A percentile compares a stretch with the other conserved stretches of the same genome.
Conservation (phyloP, 2,329 filamentous ascomycete genomes). For the Fusarium temperatum region DNA sequence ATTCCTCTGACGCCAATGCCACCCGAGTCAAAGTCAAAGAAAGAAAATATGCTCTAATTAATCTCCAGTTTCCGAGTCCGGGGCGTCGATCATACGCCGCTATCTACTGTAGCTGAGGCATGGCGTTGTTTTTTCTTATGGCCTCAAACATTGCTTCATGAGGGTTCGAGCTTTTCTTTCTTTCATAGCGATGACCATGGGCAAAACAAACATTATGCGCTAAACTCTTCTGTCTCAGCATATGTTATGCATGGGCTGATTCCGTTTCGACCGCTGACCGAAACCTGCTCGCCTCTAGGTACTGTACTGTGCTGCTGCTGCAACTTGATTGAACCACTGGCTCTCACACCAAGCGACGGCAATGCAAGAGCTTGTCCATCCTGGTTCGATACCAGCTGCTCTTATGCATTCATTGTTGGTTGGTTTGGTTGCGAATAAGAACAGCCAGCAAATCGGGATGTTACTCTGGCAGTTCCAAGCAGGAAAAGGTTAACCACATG, state of each 20-base stretch:
- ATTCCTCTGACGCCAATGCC: slow-evolving; percentile 37
- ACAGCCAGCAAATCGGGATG: slow-evolving; percentile 34
- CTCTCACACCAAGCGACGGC: slow-evolving; percentile 22
- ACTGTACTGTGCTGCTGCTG: neutral
- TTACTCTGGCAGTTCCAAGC: slow-evolving; percentile 23
- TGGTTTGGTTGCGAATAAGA: neutral
- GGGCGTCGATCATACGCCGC: slow-evolving; percentile 43
- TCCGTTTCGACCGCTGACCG: slow-evolving; percentile 25
- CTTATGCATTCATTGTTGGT: slow-evolving; percentile 27
- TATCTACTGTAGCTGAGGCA: slow-evolving; percentile 41
- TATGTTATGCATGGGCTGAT: slow-evolving; percentile 44
- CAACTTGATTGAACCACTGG: slow-evolving; percentile 35
- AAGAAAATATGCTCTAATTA: slow-evolving; percentile 9
- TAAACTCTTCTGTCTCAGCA: slow-evolving; percentile 16
- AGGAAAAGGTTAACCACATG: slow-evolving; percentile 31
- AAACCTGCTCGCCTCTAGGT: slow-evolving; percentile 30
- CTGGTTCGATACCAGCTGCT: slow-evolving; percentile 31
- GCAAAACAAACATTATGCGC: neutral
- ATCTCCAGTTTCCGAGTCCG: slow-evolving; percentile 38
- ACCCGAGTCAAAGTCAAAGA: slow-evolving; percentile 1
- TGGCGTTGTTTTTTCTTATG: slow-evolving; percentile 4
- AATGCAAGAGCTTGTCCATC: slow-evolving; percentile 18
- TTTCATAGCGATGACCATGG: neutral
- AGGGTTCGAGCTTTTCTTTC: slow-evolving; percentile 4
- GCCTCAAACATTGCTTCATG: slow-evolving; percentile 25